These are phyloP conservation scores for Pisolithus marmoratus DNA, from an alignment of 768 basidiomycete genomes.

Conservation along the genomic window DNA sequence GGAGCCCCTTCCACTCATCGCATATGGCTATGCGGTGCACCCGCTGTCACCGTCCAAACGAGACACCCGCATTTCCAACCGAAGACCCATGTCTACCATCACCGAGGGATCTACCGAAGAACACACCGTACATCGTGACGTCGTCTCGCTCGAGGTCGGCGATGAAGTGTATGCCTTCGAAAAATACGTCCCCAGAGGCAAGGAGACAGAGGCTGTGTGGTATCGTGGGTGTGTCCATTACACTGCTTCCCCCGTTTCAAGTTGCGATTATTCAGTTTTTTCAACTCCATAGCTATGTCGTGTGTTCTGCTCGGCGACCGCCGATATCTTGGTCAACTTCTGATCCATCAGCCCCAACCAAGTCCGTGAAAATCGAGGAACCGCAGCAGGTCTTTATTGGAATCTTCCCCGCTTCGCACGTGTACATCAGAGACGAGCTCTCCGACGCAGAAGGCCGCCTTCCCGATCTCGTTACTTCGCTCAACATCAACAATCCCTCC, in stretches of 20 bases:
- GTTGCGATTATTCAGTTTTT: not conserved
- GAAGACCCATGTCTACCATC: conserved; percentile 36
- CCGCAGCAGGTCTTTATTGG: conserved; percentile 88
- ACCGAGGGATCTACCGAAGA: conserved; percentile 54
- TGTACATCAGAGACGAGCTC: conserved; percentile 80
- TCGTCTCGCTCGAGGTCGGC: conserved; percentile 86
- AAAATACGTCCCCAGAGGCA: conserved; percentile 68
- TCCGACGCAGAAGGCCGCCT: conserved; percentile 85
- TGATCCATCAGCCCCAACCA: conserved; percentile 44
- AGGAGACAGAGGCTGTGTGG: conserved; percentile 80
- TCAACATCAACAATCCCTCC: conserved; percentile 32
- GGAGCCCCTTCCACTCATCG: conserved; percentile 65
- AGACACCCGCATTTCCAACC: conserved; percentile 56
- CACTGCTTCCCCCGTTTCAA: not conserved
- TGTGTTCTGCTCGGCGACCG: conserved; percentile 66
- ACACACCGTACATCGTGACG: conserved; percentile 60
- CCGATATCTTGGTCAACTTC: conserved; percentile 62
- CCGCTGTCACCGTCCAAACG: conserved; percentile 73
- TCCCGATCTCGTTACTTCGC: conserved; percentile 62
- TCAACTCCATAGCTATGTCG: conserved; percentile 60
- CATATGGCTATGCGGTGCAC: conserved; percentile 90
- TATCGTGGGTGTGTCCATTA: conserved; percentile 77
- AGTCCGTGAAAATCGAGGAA: conserved; percentile 61
- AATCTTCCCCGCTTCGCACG: conserved; percentile 88
- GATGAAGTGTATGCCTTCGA: conserved; percentile 98